These are phyloP conservation scores for Porodaedalea pini DNA, from an alignment of 1,284 basidiomycete genomes.

Conservation along the genomic window DNA sequence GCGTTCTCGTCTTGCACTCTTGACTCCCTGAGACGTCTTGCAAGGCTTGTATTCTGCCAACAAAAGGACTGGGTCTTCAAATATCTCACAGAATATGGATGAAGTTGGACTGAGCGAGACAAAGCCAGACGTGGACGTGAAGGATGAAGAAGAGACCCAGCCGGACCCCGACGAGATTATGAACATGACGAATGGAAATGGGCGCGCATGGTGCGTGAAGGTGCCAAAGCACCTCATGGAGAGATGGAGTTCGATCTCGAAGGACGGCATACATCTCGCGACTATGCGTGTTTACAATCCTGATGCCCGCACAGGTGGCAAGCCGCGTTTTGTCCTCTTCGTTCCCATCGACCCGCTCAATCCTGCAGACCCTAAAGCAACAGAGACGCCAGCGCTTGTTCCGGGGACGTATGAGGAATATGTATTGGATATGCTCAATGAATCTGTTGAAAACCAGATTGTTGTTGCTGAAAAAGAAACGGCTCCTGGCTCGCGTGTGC, in stretches of 20 bases:
- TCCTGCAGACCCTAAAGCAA: slow-evolving; percentile 19
- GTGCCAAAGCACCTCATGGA: slow-evolving; percentile 70
- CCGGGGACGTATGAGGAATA: slow-evolving; percentile 49
- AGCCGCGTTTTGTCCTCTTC: slow-evolving; percentile 63
- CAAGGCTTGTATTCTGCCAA: no score
- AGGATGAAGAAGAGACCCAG: slow-evolving; percentile 54
- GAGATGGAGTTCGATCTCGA: slow-evolving; percentile 59
- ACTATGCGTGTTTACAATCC: slow-evolving; percentile 70
- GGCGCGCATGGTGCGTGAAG: slow-evolving; percentile 78
- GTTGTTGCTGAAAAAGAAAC: slow-evolving; percentile 75
- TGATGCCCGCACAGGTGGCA: slow-evolving; percentile 36
- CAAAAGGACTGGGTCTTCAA: no score
- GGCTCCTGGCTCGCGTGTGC: slow-evolving; percentile 54
- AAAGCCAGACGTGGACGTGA: slow-evolving; percentile 49
- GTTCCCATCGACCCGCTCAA: slow-evolving; percentile 50
- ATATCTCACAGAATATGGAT: no score
- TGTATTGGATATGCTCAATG: slow-evolving; percentile 75
- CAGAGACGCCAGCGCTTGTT: slow-evolving; percentile 31
- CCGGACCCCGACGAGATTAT: slow-evolving; percentile 76
- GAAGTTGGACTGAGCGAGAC: slow-evolving; percentile 51
- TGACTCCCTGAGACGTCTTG: no score
- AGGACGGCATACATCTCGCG: slow-evolving; percentile 65
- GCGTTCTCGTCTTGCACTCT: no score
- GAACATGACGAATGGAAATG: slow-evolving; percentile 67
- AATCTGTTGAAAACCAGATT: slow-evolving; percentile 71